A percentile compares a stretch with the other conserved stretches of the same genome.
Evolutionary conservation across 73 alveolate species (phyloP).

Genomic region (Stentor roeselii): DNA sequence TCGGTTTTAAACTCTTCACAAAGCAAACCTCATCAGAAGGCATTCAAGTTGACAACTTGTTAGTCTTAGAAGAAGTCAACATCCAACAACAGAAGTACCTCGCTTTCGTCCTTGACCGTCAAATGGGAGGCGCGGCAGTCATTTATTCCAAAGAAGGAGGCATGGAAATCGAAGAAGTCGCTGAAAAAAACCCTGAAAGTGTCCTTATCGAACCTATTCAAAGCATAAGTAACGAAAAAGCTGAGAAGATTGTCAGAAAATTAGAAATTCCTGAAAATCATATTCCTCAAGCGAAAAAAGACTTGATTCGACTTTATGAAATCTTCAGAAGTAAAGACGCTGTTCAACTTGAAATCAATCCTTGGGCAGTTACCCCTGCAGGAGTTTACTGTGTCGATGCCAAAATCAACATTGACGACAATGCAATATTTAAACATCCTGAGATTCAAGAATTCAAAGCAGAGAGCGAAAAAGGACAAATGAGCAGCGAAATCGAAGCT

Average conservation of each 20-base stretch:
- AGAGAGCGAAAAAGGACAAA: constrained; percentile 51
- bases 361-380: constrained; percentile 80
- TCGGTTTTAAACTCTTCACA: constrained; percentile 71
- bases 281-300: constrained; percentile 40
- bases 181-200: constrained; percentile 68
- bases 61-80: constrained; percentile 81
- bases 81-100: constrained; percentile 60
- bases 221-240: constrained; percentile 59
- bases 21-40: constrained; percentile 49
- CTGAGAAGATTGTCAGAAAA: constrained; percentile 39
- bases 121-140: constrained; percentile 60
- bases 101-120: constrained; percentile 68
- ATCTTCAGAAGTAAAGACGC: constrained; percentile 66
- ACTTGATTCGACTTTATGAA: constrained; percentile 51
- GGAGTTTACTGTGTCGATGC: constrained; percentile 76
- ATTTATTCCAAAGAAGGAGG: constrained; percentile 71
- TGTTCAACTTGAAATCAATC: constrained; percentile 76
- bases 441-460: constrained; percentile 62
- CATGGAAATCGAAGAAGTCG: constrained; percentile 81
- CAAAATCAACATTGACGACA: constrained; percentile 70
- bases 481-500: constrained; percentile 65
- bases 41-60: constrained; percentile 59
- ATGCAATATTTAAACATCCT: constrained; percentile 67
- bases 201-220: constrained; percentile 48
- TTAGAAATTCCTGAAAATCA: constrained; percentile 32